Evolutionary conservation across 1,139 yeast species (phyloP).

Genomic region (Tardiomyces depauwii): DNA sequence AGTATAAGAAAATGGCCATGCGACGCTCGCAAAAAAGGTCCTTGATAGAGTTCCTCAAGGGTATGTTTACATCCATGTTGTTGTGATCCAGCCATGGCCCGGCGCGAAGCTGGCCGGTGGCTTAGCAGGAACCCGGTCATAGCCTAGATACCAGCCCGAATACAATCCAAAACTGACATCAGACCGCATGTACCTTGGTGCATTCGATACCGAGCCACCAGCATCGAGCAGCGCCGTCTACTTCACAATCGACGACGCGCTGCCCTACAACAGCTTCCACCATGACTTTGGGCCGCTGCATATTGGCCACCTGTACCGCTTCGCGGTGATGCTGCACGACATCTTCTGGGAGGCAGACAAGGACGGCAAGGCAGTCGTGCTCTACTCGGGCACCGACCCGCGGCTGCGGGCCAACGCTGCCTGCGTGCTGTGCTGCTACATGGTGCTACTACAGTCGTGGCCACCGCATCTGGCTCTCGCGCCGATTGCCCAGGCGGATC

Average conservation of each 20-base stretch:
- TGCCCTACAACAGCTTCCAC: constrained; percentile 88
- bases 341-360: constrained; percentile 76
- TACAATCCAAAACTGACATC: not conserved
- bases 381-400: constrained; percentile 74
- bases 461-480: constrained; percentile 96
- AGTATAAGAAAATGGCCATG: not conserved
- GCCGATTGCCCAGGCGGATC: constrained; percentile 84
- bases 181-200: constrained; percentile 86
- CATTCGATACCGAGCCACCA: constrained; percentile 68
- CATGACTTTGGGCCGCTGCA: constrained; percentile 94
- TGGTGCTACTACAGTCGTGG: constrained; percentile 94
- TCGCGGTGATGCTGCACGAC: constrained; percentile 90
- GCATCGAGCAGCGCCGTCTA: constrained; percentile 70
- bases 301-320: constrained; percentile 83
- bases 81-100: no score
- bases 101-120: no score
- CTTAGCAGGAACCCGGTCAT: no score
- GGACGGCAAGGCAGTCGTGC: constrained; percentile 80
- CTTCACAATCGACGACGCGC: constrained; percentile 85
- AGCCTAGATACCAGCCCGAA: no score
- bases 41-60: constrained; percentile 29
- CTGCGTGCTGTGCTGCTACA: constrained; percentile 83
- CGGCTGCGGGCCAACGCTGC: constrained; percentile 89
- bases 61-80: no score
- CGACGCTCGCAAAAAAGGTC: not conserved